phyloP scores from a whole-genome alignment of 2,329 filamentous ascomycete genomes.

The Pseudogymnoascus sp. region DNA sequence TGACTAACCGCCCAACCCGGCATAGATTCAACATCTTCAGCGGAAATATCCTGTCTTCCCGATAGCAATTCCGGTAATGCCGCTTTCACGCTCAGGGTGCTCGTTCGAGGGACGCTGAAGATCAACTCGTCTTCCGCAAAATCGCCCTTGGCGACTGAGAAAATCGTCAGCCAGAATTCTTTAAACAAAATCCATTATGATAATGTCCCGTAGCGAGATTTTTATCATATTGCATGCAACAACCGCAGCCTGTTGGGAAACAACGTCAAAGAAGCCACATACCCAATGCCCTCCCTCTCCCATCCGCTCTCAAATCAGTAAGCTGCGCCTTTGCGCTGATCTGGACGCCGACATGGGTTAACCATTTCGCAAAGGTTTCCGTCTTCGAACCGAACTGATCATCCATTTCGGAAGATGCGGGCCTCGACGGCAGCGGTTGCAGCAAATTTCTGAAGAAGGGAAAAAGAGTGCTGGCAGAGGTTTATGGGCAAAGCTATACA shows the following conservation, averaged over 20 bases:
- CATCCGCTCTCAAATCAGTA: conserved; percentile 47
- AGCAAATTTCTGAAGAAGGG: not conserved
- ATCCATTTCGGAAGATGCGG: conserved; percentile 1
- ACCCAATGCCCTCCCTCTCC: conserved; percentile 59
- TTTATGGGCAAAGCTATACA: conserved; percentile 5
- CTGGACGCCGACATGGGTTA: conserved; percentile 44
- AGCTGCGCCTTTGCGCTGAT: conserved; percentile 53
- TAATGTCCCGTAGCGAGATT: not conserved
- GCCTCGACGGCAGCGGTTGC: not conserved
- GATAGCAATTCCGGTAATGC: conserved; percentile 43
- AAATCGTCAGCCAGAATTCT: conserved; percentile 12
- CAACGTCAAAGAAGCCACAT: conserved; percentile 30
- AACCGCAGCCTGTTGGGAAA: conserved; percentile 14
- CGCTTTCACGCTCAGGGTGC: conserved; percentile 55
- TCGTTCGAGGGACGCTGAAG: conserved; percentile 55
- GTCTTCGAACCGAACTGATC: conserved; percentile 31
- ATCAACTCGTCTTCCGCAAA: conserved; percentile 57
- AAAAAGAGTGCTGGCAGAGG: not conserved
- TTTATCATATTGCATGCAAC: conserved; percentile 1
- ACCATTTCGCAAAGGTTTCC: conserved; percentile 50
- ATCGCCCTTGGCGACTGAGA: conserved; percentile 49
- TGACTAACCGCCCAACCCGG: conserved; percentile 39
- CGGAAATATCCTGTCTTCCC: conserved; percentile 18
- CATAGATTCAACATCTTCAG: conserved; percentile 35
- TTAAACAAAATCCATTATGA: conserved; percentile 8